phyloP scores from a whole-genome alignment of 345 rosid genomes.

The Populus nigra region DNA sequence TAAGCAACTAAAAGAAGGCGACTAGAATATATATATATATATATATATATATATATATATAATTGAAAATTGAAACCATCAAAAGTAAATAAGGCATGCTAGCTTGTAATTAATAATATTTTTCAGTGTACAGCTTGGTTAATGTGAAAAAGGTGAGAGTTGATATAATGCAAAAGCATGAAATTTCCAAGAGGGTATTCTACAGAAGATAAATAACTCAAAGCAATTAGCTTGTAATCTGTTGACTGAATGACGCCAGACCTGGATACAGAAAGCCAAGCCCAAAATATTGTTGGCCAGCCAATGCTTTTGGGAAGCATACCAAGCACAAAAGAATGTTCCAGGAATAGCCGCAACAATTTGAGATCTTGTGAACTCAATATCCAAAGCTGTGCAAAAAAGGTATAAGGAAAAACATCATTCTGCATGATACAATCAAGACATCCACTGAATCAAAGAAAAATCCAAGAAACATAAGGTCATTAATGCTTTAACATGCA shows the following conservation, averaged over 20 bases:
- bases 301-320: constrained; percentile 96
- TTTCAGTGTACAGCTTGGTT: background rate
- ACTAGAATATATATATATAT: background rate
- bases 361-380: constrained; percentile 95
- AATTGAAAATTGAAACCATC: background rate
- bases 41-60: background rate
- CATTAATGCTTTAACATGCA: background rate
- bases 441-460: constrained; percentile 33
- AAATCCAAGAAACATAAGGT: constrained; percentile 1
- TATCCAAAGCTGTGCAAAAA: constrained; percentile 81
- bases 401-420: constrained; percentile 36
- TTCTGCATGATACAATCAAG: constrained; percentile 41
- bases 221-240: background rate
- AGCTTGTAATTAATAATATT: background rate
- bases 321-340: constrained; percentile 96
- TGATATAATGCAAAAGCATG: background rate
- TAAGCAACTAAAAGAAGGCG: background rate
- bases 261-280: constrained; percentile 98
- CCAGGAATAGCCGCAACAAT: constrained; percentile 94
- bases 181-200: background rate
- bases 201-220: background rate
- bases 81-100: background rate
- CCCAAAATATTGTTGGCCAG: constrained; percentile 93
- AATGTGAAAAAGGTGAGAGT: background rate
- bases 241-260: constrained; percentile 25